Base-by-base conservation (phyloP, 148 eudicot genomes). In the Camellia sinensis region DNA sequence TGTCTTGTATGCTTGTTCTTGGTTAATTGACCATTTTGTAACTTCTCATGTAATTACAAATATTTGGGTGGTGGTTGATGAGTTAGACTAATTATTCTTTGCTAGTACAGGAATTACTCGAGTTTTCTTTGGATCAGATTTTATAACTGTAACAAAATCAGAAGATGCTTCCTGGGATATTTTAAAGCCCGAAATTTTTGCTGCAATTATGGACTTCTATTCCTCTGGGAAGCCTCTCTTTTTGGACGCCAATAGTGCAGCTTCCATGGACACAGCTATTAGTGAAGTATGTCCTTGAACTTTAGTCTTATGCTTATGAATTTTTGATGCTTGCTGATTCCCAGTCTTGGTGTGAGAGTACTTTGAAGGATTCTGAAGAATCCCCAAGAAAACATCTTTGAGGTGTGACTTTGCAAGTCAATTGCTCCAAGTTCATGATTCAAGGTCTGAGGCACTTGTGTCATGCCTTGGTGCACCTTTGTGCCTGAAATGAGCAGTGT, bases 41-140 rank as follows among this genome's bases (percentile, higher is more conserved):
- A 50, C 18, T 50, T 11, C 9, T 15, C 75, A 10, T 71, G 14
- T 12, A 48, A 3, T 21, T 12, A 22, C 10, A 46, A 71, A 71
- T 71, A 15, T 44, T 11, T 66, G 2, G 22, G 41, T 19, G 13
- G 45, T 73, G 56, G 52, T 59, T 22, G 62, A 48, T 19, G 54
- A 61, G 46, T 45, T 73, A 11, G 21, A 62, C 67, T 75, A 11
- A 63, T 11, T 70, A 18, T 10, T 65, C 13, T 66, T 62, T 50
- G 65, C 57, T 73, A 19, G 13, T 68, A 21, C 91, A 95, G 98
- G 97, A 84, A 82, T 95, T 68, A 89, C 91, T 53, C 89, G 98
- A 53, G 97, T 95, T 67, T 95, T 95, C 90, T 95, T 93, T 78
- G 98, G 98, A 80, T 90, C 98, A 68, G 97, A 95, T 86, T 95